Evolutionary conservation across 805 yeast genomes (phyloP), one percentile per base, ranked within the genome.

Genomic region (Wickerhamomyces chaumierensis): DNA sequence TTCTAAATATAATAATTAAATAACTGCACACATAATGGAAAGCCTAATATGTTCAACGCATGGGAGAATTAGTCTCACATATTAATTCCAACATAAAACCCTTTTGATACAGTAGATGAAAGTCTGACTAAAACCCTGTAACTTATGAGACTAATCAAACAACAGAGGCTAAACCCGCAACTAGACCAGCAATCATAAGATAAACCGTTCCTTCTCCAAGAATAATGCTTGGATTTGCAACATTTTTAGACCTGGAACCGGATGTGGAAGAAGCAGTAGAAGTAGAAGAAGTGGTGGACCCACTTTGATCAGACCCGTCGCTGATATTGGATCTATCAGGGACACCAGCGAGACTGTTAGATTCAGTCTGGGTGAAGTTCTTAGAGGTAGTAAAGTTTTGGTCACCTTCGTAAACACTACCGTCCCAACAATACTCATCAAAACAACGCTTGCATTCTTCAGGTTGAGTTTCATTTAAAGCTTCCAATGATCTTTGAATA

Each of bases 371-470:
- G 14, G 33, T 31, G 11, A 6, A 31, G 18, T 31, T 31, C 5
- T 4, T 13, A 5, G 33, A 31, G 15, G 18, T 16, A 15, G 18
- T 31, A 12, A 16, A 31, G 13, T 15, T 15, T 8, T 15, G 6
- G 14, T 31, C 18, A 16, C 18, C 17, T 16, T 15, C 18, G 12
- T n/a, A 15, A 8, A 31, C 17, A 15, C 18, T 19, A 31, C 85
- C 86, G 42, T 69, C 63, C 86, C 86, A 84, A 60, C 95, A 84
- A 57, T 82, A 82, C 7, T 61, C 62, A 33, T 62, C 57, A 53
- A 84, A 81, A 56, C 95, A 84, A 38, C 60, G 42, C 47, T 72
- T 60, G 62, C 95, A 84, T 52, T 80, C 82, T 2, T 66, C 74
- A n/a, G 61, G 54, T 41, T 79, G 78, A 19, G 68, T 64, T 29